Conservation (phyloP, 495 filamentous ascomycete species). For the Penicillium cosmopolitanum region DNA sequence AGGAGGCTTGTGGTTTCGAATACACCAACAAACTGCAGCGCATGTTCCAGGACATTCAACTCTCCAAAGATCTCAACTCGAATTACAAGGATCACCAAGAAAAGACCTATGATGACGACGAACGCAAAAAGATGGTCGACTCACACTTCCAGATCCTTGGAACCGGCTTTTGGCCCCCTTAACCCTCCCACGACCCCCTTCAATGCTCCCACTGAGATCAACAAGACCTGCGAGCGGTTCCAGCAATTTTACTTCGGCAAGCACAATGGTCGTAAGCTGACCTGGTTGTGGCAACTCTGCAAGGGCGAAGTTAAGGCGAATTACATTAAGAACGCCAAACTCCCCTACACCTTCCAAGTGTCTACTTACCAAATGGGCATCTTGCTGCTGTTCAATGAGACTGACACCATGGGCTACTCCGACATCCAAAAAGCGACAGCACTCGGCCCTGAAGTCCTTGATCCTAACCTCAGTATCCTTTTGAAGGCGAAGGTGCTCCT, state of each 20-base stretch:
- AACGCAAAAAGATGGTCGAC: constrained; percentile 66
- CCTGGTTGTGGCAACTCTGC: constrained; percentile 97
- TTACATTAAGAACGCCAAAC: constrained; percentile 85
- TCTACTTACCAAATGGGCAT: constrained; percentile 98
- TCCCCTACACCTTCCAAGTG: constrained; percentile 95
- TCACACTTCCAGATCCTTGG: constrained; percentile 86
- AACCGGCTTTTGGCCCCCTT: constrained; percentile 97
- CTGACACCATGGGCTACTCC: constrained; percentile 80
- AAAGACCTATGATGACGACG: constrained; percentile 63
- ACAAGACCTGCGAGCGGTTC: constrained; percentile 86
- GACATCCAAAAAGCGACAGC: constrained; percentile 82
- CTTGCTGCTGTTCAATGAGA: constrained; percentile 93
- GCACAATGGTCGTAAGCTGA: constrained; percentile 93
- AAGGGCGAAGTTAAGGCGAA: constrained; percentile 96
- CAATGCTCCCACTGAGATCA: constrained; percentile 80
- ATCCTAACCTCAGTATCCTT: constrained; percentile 80
- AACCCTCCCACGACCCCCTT: constrained; percentile 83
- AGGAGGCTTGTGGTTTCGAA: constrained; percentile 97
- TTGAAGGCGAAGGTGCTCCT: constrained; percentile 88
- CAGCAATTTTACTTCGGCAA: constrained; percentile 91
- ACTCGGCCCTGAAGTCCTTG: constrained; percentile 76
- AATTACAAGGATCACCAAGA: constrained; percentile 75
- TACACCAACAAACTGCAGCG: constrained; percentile 99
- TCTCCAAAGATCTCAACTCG: constrained; percentile 93
- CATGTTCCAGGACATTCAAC: constrained; percentile 99